These are phyloP conservation scores for Silene noctiflora DNA, from an alignment of 179 eudicot species.

Conservation along the genomic window DNA sequence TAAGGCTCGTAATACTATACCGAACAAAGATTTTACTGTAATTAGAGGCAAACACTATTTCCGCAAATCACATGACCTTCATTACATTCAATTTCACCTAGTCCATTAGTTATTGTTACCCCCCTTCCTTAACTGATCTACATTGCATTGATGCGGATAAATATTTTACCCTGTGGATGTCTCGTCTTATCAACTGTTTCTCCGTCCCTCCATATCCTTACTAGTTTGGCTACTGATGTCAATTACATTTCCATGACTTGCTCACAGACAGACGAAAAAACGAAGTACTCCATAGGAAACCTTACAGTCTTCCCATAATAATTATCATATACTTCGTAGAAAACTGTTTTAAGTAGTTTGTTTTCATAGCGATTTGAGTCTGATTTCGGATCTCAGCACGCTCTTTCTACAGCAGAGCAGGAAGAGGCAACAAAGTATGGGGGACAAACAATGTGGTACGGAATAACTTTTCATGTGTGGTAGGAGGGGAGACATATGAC, in stretches of 20 bases:
- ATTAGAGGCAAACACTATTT: not conserved
- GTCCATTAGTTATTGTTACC: too few relatives aligned
- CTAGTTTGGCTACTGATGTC: not conserved
- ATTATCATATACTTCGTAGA: too few relatives aligned
- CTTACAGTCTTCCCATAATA: too few relatives aligned
- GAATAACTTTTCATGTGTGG: constrained; percentile 11
- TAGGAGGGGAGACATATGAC: constrained; percentile 14
- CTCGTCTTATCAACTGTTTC: not conserved
- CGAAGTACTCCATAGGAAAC: too few relatives aligned
- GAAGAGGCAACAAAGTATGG: constrained; percentile 17
- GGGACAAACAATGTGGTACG: constrained; percentile 9
- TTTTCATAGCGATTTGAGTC: not conserved
- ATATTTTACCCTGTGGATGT: not conserved
- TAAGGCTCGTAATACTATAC: not conserved
- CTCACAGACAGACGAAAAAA: too few relatives aligned
- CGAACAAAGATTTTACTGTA: not conserved
- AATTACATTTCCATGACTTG: not conserved
- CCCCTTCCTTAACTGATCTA: not conserved
- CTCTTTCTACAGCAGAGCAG: not conserved
- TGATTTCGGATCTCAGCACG: not conserved
- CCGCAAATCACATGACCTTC: not conserved
- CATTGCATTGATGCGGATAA: not conserved
- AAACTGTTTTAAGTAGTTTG: not conserved
- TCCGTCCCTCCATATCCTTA: not conserved
- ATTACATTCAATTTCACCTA: too few relatives aligned